These are phyloP conservation scores for Lactarius hatsudake DNA, from an alignment of 768 basidiomycete species.

Conservation along the genomic window DNA sequence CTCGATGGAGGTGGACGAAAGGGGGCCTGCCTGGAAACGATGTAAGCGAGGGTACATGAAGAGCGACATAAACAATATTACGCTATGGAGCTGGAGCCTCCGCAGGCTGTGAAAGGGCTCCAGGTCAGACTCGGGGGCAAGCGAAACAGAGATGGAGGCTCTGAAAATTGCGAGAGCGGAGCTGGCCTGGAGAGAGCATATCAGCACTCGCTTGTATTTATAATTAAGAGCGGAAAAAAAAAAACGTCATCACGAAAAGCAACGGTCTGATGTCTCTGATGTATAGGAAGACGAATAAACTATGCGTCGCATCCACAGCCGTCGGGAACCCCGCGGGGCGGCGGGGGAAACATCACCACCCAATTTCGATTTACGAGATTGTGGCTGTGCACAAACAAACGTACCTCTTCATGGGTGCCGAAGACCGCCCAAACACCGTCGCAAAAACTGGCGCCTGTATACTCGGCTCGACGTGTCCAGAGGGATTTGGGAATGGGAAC, in stretches of 20 bases:
- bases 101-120: constrained; percentile 58
- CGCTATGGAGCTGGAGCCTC: constrained; percentile 38
- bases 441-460: constrained; percentile 23
- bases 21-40: constrained; percentile 2
- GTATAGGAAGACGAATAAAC: constrained; percentile 5
- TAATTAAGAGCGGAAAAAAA: constrained; percentile 3
- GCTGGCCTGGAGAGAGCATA: constrained; percentile 43
- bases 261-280: neutral
- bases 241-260: neutral
- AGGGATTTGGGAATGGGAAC: constrained; percentile 40
- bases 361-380: constrained; percentile 12
- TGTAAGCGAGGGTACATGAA: neutral
- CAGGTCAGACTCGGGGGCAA: constrained; percentile 62
- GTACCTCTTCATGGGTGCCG: constrained; percentile 58
- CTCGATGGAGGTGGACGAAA: neutral
- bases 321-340: constrained; percentile 17
- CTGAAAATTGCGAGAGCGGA: constrained; percentile 52
- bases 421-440: constrained; percentile 57
- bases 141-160: constrained; percentile 43
- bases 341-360: constrained; percentile 3
- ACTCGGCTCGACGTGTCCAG: constrained; percentile 43
- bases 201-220: constrained; percentile 24
- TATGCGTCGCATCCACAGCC: neutral
- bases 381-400: constrained; percentile 32
- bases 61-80: neutral